Evolutionary conservation across 2,329 filamentous ascomycete genomes (phyloP).

Genomic region (Didymella pomorum): DNA sequence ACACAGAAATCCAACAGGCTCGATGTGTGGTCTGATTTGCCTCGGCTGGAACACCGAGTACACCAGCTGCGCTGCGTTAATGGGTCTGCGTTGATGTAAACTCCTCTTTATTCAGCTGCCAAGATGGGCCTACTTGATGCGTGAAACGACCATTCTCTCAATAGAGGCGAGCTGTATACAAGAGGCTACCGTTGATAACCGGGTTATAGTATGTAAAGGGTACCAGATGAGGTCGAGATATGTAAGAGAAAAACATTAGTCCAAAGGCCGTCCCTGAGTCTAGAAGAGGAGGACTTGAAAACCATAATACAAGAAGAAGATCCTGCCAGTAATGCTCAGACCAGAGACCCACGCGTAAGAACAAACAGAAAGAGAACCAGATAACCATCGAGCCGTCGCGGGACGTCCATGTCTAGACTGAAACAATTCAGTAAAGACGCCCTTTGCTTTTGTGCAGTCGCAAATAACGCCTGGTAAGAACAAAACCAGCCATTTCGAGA

Average conservation of each 20-base stretch:
- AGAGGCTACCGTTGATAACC: constrained; percentile 21
- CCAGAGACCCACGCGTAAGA: constrained; percentile 14
- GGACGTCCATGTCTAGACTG: constrained; percentile 37
- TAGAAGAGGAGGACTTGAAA: constrained; percentile 16
- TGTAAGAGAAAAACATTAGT: constrained; percentile 32
- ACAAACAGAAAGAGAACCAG: constrained; percentile 22
- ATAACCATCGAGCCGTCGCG: constrained; percentile 22
- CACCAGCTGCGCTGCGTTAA: background rate
- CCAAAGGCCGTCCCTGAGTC: constrained; percentile 29
- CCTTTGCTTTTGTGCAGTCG: constrained; percentile 45
- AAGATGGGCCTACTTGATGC: constrained; percentile 31
- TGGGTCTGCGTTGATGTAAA: constrained; percentile 15
- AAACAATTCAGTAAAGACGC: constrained; percentile 41
- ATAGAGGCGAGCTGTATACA: constrained; percentile 24
- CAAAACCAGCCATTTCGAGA: constrained; percentile 34
- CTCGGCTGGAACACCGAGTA: background rate
- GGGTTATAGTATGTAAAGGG: constrained; percentile 14
- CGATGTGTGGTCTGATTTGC: background rate
- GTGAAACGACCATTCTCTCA: constrained; percentile 34
- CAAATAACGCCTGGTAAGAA: constrained; percentile 32
- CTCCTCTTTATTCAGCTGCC: constrained; percentile 43
- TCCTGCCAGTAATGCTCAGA: constrained; percentile 29
- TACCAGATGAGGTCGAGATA: constrained; percentile 35
- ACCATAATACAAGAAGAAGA: constrained; percentile 32
- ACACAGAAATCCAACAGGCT: background rate